Base-by-base conservation (phyloP, 2,329 filamentous ascomycete species). In the Aspergillus spinulosporus region DNA sequence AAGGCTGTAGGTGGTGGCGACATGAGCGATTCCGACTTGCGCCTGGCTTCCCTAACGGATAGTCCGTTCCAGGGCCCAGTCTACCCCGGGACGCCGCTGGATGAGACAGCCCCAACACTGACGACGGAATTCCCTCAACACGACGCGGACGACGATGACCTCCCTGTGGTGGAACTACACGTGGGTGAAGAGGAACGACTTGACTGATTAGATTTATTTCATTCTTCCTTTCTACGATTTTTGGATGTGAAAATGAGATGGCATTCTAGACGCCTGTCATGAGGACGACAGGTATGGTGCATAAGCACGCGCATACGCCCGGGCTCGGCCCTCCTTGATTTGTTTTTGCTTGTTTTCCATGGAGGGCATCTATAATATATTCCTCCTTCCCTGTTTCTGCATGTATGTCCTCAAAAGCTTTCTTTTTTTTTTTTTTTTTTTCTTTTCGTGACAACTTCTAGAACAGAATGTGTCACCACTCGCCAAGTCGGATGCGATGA, bases 131-230 rank as follows among this genome's bases (percentile, higher is more conserved):
- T 37, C 34, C 34, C 34, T 12, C 34, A 37, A 12, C 34, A 8
- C 50, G 67, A 70, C 29, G 68, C 67, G 26, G 60, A 62, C 26
- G 59, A 64, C n/a, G 59, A 76, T 28, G 72, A 75, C 3, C 63
- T 75, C 15, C 72, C 75, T 3, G 75, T 77, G 34, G 69, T 76
- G 48, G 76, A 78, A 62, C 62, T 78, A 34, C 70, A 64, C 43
- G 69, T 76, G 40, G 66, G 65, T 15, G 72, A 74, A 12, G 72
- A 75, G 8, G 69, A 73, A 6, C 62, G 62, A 31, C 61, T 64
- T 62, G 49, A 63, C 62, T 44, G 63, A 66, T 37, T 21, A 21
- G 21, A 21, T 21, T 21, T 21, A 21, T 21, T 21, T 21, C 21
- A 49, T 59, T 47, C 52, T 21, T 53, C 26, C 6, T 39, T 34